These are phyloP conservation scores for Xylariales sp. DNA, from an alignment of 2,329 filamentous ascomycete genomes.

Conservation along the genomic window DNA sequence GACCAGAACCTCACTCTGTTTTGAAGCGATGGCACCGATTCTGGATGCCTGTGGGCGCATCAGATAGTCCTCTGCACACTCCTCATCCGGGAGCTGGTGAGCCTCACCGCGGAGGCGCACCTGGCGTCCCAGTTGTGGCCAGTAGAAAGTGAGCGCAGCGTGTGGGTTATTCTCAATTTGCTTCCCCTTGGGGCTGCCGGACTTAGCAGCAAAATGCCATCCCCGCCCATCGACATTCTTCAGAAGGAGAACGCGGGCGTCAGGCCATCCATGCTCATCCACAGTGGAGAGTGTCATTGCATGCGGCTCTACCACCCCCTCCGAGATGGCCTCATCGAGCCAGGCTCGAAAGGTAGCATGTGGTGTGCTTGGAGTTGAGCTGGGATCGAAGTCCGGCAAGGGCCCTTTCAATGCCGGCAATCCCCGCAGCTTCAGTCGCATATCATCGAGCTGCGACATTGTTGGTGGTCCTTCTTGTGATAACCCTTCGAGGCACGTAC, in stretches of 20 bases:
- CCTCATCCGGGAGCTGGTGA: not conserved
- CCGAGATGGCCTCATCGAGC: slow-evolving; percentile 1
- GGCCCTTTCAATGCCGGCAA: slow-evolving; percentile 1
- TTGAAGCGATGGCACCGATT: slow-evolving; percentile 1
- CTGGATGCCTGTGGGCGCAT: slow-evolving; percentile 1
- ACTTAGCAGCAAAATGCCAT: slow-evolving; percentile 4
- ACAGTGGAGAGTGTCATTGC: slow-evolving; percentile 2
- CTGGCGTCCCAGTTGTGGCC: slow-evolving; percentile 2
- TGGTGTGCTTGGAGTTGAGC: not conserved
- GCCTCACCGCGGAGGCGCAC: slow-evolving; percentile 1
- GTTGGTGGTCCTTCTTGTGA: no score
- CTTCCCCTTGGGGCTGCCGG: not conserved
- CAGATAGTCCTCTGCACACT: not conserved
- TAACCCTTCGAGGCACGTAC: no score
- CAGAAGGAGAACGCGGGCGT: slow-evolving; percentile 4
- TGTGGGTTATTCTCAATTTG: slow-evolving; percentile 2
- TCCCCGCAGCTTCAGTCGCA: slow-evolving; percentile 1
- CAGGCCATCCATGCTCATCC: not conserved
- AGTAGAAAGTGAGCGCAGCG: slow-evolving; percentile 2
- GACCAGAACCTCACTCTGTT: not conserved
- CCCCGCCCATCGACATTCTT: slow-evolving; percentile 3
- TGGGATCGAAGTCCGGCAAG: not conserved
- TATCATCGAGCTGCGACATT: not conserved
- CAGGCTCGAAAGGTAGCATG: not conserved
- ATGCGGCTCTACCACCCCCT: slow-evolving; percentile 2